Conservation (phyloP, 257 asterid genomes). For the Jasminum sambac region DNA sequence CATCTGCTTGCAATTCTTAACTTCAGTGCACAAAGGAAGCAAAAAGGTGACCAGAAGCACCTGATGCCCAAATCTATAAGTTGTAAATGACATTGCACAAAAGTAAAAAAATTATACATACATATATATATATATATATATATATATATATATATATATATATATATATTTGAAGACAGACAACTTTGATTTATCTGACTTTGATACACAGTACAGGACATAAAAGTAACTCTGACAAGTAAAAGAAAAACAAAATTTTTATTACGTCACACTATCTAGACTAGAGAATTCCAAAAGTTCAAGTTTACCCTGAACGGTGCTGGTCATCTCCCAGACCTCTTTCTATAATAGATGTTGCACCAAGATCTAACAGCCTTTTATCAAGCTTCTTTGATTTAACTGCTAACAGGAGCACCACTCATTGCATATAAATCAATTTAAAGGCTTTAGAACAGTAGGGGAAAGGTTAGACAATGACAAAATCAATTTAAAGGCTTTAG, state of each 20-base stretch:
- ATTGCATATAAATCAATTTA: slow-evolving; percentile 16
- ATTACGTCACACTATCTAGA: slow-evolving; percentile 11
- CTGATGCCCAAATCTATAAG: not conserved
- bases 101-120: slow-evolving; percentile 8
- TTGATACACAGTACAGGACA: not conserved
- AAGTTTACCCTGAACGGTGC: slow-evolving; percentile 85
- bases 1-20: not conserved
- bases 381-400: slow-evolving; percentile 99
- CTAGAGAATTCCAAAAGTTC: slow-evolving; percentile 11
- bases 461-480: slow-evolving; percentile 8
- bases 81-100: not conserved
- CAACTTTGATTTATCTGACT: not conserved
- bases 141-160: too few relatives aligned
- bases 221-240: not conserved
- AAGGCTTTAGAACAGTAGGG: not conserved
- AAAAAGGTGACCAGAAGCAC: not conserved
- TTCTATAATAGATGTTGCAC: slow-evolving; percentile 66
- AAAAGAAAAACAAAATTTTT: slow-evolving; percentile 7
- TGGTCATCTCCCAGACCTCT: slow-evolving; percentile 99
- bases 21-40: not conserved
- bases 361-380: slow-evolving; percentile 80
- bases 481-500: slow-evolving; percentile 10
- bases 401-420: slow-evolving; percentile 38
- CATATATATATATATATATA: too few relatives aligned
- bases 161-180: too few relatives aligned